A percentile compares a stretch with the other conserved stretches of the same genome.
These are phyloP conservation scores for Ophiostoma sp. DNA, from an alignment of 2,329 filamentous ascomycete genomes.

Conservation along the genomic window DNA sequence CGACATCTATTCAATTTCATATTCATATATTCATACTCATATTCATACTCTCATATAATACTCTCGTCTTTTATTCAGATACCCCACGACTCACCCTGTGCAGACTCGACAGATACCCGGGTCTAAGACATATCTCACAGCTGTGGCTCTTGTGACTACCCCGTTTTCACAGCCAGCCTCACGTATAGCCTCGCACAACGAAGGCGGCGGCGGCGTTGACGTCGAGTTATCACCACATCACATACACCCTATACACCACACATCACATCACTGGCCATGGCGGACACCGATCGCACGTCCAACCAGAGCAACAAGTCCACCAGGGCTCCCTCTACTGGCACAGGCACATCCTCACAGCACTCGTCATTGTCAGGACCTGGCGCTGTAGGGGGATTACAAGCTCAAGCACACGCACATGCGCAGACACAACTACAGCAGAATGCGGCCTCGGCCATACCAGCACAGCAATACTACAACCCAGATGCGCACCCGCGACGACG, in stretches of 20 bases:
- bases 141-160: too few species aligned
- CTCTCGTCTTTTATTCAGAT: too few species aligned
- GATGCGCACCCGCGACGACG: conserved; percentile 49
- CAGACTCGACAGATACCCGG: too few species aligned
- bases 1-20: neutral
- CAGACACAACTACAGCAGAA: neutral
- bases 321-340: conserved; percentile 53
- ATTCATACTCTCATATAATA: too few species aligned
- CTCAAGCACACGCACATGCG: neutral
- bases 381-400: neutral
- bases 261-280: neutral
- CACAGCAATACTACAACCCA: conserved; percentile 45
- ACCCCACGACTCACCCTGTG: too few species aligned
- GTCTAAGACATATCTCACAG: too few species aligned
- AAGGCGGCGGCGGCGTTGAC: neutral
- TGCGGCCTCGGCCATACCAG: conserved; percentile 28
- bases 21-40: neutral
- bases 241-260: neutral
- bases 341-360: conserved; percentile 51
- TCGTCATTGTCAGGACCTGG: conserved; percentile 46
- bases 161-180: too few species aligned
- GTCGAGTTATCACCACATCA: neutral
- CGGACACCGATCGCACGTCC: conserved; percentile 47
- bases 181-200: too few species aligned
- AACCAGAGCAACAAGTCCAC: conserved; percentile 53